Conservation (phyloP, 1,284 basidiomycete species). For the Porodaedalea pini region DNA sequence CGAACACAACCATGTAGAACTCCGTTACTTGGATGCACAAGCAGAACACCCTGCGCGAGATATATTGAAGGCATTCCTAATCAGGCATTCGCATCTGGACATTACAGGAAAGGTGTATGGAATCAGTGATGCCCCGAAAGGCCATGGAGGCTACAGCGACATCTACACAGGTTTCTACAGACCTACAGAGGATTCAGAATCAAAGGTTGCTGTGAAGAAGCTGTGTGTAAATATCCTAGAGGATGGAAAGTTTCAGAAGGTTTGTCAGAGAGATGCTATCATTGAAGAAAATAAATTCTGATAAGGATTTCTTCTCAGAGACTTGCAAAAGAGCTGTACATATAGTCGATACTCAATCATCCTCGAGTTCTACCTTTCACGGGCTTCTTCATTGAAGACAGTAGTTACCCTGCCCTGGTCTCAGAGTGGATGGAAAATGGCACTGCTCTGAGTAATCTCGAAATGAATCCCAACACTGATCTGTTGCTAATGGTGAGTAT, state of each 20-base stretch:
- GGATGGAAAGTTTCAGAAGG: conserved; percentile 12
- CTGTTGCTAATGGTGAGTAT: not conserved
- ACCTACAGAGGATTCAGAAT: not conserved
- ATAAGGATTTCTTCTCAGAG: not conserved
- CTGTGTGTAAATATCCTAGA: conserved; percentile 4
- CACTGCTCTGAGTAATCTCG: conserved; percentile 4
- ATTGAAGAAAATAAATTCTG: no score
- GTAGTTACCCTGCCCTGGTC: conserved; percentile 10
- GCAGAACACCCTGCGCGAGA: no score
- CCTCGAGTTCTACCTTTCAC: conserved; percentile 5
- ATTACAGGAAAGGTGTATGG: not conserved
- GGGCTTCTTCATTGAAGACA: conserved; percentile 7
- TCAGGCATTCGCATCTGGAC: not conserved
- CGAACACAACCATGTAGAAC: no score
- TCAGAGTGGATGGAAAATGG: conserved; percentile 17
- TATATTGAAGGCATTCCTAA: no score
- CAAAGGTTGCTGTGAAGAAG: conserved; percentile 4
- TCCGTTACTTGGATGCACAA: no score
- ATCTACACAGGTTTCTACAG: not conserved
- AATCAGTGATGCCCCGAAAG: not conserved
- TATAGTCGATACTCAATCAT: conserved; percentile 15
- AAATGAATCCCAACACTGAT: not conserved
- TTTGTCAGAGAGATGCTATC: not conserved
- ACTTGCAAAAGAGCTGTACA: conserved; percentile 9
- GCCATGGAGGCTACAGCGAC: conserved; percentile 1